Conservation (phyloP, 768 basidiomycete species). For the Suillus subluteus region DNA sequence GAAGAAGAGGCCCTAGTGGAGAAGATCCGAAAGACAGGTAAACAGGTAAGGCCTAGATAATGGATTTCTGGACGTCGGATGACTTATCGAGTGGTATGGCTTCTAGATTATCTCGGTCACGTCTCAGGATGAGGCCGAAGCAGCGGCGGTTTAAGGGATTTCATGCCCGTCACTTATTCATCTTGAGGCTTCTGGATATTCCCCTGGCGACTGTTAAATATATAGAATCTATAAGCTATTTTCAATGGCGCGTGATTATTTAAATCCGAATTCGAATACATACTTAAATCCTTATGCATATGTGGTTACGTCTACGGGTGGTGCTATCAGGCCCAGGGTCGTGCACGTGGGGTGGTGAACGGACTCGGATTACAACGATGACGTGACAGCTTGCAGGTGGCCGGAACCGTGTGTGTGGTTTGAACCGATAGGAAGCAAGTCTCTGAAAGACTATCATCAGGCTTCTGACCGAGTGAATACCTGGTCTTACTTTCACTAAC, state of each 20-base stretch:
- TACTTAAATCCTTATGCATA: neutral
- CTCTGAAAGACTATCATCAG: neutral
- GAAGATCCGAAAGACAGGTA: slow-evolving; percentile 91
- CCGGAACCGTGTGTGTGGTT: neutral
- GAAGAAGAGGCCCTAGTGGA: slow-evolving; percentile 67
- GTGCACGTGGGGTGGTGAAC: neutral
- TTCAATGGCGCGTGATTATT: neutral
- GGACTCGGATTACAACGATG: neutral
- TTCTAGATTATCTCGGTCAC: slow-evolving; percentile 50
- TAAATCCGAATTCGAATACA: neutral
- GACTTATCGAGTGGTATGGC: neutral
- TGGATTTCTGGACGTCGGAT: neutral
- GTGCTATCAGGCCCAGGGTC: too few relatives aligned
- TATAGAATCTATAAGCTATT: neutral
- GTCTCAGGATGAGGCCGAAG: slow-evolving; percentile 14
- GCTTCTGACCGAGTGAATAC: neutral
- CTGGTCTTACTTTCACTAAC: neutral
- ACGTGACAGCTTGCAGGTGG: neutral
- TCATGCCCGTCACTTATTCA: neutral
- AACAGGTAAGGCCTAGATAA: slow-evolving; percentile 58
- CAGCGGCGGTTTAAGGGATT: neutral
- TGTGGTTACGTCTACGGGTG: too few relatives aligned
- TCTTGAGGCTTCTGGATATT: neutral
- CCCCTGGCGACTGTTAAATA: neutral
- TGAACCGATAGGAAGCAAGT: neutral